These are phyloP conservation scores for Ganoderma sinense DNA, from an alignment of 1,284 basidiomycete genomes.

Conservation along the genomic window DNA sequence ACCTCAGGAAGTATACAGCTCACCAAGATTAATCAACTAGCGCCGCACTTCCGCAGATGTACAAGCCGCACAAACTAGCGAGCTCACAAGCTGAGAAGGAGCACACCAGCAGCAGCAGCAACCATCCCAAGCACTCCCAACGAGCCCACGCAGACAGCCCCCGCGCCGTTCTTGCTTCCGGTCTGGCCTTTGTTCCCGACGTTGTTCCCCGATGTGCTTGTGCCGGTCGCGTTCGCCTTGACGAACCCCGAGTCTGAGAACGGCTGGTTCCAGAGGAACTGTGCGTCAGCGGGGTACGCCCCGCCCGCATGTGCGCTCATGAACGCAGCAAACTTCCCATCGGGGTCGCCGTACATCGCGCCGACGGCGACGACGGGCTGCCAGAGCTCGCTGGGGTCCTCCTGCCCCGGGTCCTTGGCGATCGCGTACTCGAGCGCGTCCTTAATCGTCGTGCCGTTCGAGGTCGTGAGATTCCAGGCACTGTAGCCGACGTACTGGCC, in stretches of 20 bases:
- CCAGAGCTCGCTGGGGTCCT: conserved; percentile 31
- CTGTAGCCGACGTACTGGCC: conserved; percentile 50
- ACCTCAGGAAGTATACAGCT: not conserved
- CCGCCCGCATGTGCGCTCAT: conserved; percentile 45
- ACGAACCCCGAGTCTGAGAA: conserved; percentile 41
- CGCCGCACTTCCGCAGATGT: not conserved
- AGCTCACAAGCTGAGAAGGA: not conserved
- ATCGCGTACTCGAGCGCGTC: conserved; percentile 65
- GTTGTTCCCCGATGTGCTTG: not conserved
- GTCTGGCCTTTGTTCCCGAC: not conserved
- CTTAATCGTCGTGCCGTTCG: conserved; percentile 59
- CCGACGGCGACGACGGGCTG: conserved; percentile 56
- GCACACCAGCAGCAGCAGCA: not conserved
- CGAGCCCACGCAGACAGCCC: not conserved
- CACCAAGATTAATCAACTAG: not conserved
- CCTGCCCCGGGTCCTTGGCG: conserved; percentile 39
- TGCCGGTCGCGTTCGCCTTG: not conserved
- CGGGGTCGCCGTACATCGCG: conserved; percentile 60
- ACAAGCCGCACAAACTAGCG: not conserved
- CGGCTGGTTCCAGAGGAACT: conserved; percentile 64
- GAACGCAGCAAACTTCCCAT: conserved; percentile 55
- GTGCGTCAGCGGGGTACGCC: conserved; percentile 52
- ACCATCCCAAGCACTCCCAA: not conserved
- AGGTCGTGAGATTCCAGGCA: conserved; percentile 58
- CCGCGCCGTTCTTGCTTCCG: not conserved